These are phyloP conservation scores for Penicillium mononematosum DNA, from an alignment of 495 filamentous ascomycete species.

Conservation along the genomic window DNA sequence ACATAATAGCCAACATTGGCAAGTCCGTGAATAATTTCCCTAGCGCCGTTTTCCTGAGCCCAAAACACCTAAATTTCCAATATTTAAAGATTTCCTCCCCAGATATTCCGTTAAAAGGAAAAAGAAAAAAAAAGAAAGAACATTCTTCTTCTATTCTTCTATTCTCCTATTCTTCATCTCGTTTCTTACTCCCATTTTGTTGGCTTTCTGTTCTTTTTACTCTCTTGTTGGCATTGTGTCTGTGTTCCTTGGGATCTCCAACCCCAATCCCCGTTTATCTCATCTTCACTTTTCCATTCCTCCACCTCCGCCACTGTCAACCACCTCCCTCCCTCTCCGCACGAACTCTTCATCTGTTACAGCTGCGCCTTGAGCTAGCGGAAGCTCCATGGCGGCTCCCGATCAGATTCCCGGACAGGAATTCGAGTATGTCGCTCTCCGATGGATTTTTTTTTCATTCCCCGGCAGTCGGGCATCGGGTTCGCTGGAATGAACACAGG, in stretches of 20 bases:
- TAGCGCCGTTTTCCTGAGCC: slow-evolving; percentile 8
- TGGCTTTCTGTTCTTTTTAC: background rate
- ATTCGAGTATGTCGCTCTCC: slow-evolving; percentile 45
- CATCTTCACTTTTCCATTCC: slow-evolving; percentile 14
- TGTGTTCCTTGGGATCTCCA: slow-evolving; percentile 20
- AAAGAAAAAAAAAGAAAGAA: slow-evolving; percentile 3
- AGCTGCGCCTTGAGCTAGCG: slow-evolving; percentile 39
- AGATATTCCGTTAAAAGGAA: background rate
- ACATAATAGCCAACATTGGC: background rate
- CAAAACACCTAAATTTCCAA: background rate
- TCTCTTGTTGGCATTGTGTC: slow-evolving; percentile 5
- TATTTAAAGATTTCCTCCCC: background rate
- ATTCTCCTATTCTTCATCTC: slow-evolving; percentile 6
- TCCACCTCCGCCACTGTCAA: background rate
- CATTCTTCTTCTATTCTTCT: background rate
- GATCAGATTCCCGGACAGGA: slow-evolving; percentile 42
- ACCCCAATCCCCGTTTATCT: slow-evolving; percentile 23
- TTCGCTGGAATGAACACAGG: background rate
- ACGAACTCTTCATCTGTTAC: slow-evolving; percentile 20
- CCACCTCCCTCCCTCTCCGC: slow-evolving; percentile 7
- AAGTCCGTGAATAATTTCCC: slow-evolving; percentile 6
- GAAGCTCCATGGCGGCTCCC: slow-evolving; percentile 44
- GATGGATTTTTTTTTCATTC: slow-evolving; percentile 13
- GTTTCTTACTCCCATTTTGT: slow-evolving; percentile 1
- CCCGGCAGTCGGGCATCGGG: slow-evolving; percentile 1